phyloP scores from a whole-genome alignment of 768 basidiomycete genomes.

The Chalciporus chontae region DNA sequence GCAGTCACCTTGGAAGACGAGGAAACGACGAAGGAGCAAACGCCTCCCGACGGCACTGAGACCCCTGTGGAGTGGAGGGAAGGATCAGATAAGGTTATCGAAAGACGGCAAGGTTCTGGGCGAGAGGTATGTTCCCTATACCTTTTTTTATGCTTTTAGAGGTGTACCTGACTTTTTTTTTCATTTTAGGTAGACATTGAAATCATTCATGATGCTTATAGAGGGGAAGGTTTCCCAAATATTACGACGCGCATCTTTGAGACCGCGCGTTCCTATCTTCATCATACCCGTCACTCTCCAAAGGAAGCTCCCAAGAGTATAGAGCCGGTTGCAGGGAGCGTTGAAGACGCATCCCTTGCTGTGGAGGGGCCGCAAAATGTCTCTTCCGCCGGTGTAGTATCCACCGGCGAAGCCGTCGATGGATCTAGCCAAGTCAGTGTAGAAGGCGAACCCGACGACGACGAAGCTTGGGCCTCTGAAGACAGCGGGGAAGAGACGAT shows the following conservation, averaged over 20 bases:
- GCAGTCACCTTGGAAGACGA: constrained; percentile 13
- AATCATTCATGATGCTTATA: constrained; percentile 46
- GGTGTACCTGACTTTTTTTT: background rate
- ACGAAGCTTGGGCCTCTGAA: constrained; percentile 68
- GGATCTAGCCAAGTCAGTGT: background rate
- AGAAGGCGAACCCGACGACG: constrained; percentile 36
- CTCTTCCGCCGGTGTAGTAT: background rate
- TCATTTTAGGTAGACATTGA: constrained; percentile 56
- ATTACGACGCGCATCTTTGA: constrained; percentile 1
- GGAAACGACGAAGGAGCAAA: constrained; percentile 31
- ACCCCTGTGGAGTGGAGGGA: constrained; percentile 60
- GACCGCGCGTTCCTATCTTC: constrained; percentile 10
- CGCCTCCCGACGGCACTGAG: constrained; percentile 44
- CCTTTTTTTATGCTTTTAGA: no score
- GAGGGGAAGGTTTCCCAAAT: constrained; percentile 5
- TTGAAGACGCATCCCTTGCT: constrained; percentile 17
- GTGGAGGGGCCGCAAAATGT: constrained; percentile 15
- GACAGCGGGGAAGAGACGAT: constrained; percentile 30
- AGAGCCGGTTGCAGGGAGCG: constrained; percentile 16
- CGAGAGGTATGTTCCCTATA: constrained; percentile 52
- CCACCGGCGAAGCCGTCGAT: constrained; percentile 5
- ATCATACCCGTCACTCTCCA: constrained; percentile 13
- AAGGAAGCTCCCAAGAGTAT: constrained; percentile 23
- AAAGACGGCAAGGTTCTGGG: constrained; percentile 53
- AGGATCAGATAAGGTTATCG: constrained; percentile 63